Evolutionary conservation across 805 yeast genomes (phyloP), one percentile per base, ranked within the genome.

Genomic region (Saturnispora bothae): DNA sequence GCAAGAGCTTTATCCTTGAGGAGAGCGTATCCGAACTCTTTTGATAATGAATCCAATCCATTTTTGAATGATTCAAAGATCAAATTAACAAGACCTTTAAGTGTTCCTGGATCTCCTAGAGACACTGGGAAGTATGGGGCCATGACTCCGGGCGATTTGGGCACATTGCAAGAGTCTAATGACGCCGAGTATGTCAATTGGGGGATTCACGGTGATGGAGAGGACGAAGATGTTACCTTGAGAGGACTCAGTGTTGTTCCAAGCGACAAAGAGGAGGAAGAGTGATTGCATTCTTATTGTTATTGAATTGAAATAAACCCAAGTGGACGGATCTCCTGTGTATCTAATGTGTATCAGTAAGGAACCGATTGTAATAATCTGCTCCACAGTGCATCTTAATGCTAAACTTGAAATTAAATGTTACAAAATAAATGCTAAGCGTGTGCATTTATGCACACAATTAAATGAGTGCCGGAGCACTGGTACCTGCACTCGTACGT

Each of bases 61-160:
- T 61, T 61, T 39, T 69, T 61, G 27, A 42, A 44, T 6, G 45
- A 48, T 25, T 61, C 68, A 36, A 69, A 67, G 49, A 57, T 78
- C 51, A 89, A 88, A 60, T 73, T 89, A 43, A 76, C 95, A 5
- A 73, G 96, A 53, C 97, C 97, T 14, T 66, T 89, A 46, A 81
- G 94, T 43, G 96, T 84, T n/a, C 97, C 97, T 1, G 97, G 96
- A 3, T 88, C 96, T 5, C 97, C 98, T 44, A 68, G 88, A 41
- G 84, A 76, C 45, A 68, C 69, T 51, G 67, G 73, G 46, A 60
- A 77, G 1, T 50, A 49, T 31, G 59, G 56, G 14, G 65, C 78
- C 49, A 89, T 86, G 95, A 89, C 98, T 2, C 98, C 98, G 0
- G 98, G 98, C 28, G 98, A 89, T 57, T 70, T 89, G 45, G 98